Percentiles rank a stretch among this genome's conserved stretches.
These are phyloP conservation scores for Colletotrichum gloeosporioides DNA, from an alignment of 2,329 filamentous ascomycete species.

Conservation along the genomic window DNA sequence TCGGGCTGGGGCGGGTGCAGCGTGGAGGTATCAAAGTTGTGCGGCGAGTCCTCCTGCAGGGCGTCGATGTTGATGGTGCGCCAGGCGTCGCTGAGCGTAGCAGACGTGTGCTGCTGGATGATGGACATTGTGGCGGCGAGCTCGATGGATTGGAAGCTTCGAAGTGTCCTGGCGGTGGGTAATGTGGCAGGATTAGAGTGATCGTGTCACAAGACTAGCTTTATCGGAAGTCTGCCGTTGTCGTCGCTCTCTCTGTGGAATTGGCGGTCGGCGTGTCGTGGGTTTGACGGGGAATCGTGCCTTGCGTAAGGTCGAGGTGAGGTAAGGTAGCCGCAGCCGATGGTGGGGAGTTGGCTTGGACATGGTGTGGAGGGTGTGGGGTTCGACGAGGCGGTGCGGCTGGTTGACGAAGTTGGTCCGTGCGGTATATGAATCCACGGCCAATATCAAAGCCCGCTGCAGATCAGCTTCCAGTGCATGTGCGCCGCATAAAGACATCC, in stretches of 20 bases:
- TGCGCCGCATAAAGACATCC: background rate
- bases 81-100: conserved; percentile 69
- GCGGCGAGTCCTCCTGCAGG: conserved; percentile 85
- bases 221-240: background rate
- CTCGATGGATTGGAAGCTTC: background rate
- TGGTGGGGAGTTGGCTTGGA: conserved; percentile 14
- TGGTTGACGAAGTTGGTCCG: background rate
- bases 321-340: conserved; percentile 18
- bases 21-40: conserved; percentile 89
- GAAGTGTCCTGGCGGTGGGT: accelerated
- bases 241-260: background rate
- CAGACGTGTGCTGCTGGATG: conserved; percentile 68
- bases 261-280: background rate
- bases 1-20: conserved; percentile 80
- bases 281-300: background rate
- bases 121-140: conserved; percentile 59
- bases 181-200: background rate
- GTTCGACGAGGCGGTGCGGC: conserved; percentile 20
- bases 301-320: conserved; percentile 12
- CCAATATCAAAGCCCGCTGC: background rate
- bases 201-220: background rate
- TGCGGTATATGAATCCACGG: background rate
- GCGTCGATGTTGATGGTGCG: conserved; percentile 95
- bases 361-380: conserved; percentile 17
- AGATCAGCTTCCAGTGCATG: background rate